Base-by-base conservation (phyloP, 345 rosid species). In the Pugionium cornutum region DNA sequence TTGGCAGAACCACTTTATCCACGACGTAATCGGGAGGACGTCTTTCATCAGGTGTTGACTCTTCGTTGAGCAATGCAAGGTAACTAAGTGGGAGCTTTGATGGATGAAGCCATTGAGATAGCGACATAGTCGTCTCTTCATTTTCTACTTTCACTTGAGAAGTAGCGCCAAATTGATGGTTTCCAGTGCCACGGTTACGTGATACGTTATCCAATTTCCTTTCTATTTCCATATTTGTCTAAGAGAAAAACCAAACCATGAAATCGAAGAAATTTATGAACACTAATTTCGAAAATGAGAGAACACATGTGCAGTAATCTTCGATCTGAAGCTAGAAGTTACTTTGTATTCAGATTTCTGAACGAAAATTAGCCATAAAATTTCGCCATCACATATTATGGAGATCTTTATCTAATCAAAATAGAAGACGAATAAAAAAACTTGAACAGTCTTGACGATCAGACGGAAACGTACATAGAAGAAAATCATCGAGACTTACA, bases 71-170 rank as follows among this genome's bases (percentile, higher is more conserved):
- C 58, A 73, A 28, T 0, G 63, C 68, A 40, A 67, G 68, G 45
- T 73, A 73, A 54, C 77, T 67, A 3, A 2, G 57, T n/a, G 77
- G 77, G 25, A 45, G 1, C n/a, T 60, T 54, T 37, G 77, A 53
- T 39, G 77, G 77, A 9, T 73, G 57, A 59, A 66, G 77, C 68
- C 77, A 73, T 0, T 59, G 77, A 59, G 72, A 42, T 9, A 73
- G 53, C 4, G 72, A 33, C 18, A 72, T 7, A 64, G n/a, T 2
- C 7, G 3, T 39, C 1, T 67, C 67, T 1, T 29, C 66, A 2
- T 9, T 5, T 9, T 62, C 53, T 18, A 46, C 56, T 51, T 51
- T 51, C 37, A 51, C 37, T 51, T 10, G 6, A 49, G 53, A 48
- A 48, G 53, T 28, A 51, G 37, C 37, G 31, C 6, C 56, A 51